phyloP scores from a whole-genome alignment of 2,329 filamentous ascomycete genomes.

The Myriosclerotinia duriaeana region DNA sequence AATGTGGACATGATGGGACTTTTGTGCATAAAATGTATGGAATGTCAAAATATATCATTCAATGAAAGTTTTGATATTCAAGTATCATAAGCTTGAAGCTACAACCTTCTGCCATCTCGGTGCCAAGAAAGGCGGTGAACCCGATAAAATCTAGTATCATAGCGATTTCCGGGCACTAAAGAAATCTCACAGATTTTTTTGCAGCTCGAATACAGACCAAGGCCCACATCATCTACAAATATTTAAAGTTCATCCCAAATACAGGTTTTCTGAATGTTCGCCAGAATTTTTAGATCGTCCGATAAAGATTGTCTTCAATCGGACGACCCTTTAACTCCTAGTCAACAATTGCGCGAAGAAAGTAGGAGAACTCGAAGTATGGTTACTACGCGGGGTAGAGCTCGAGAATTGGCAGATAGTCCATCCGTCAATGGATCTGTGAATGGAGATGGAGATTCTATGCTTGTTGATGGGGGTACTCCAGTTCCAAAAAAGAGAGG shows the following conservation, averaged over 20 bases:
- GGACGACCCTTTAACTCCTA: conserved; percentile 21
- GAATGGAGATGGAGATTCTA: conserved; percentile 24
- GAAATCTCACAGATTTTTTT: conserved; percentile 18
- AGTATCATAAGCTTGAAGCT: background rate
- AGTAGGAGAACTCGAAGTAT: conserved; percentile 26
- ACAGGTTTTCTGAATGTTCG: conserved; percentile 34
- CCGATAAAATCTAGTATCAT: background rate
- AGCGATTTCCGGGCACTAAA: conserved; percentile 14
- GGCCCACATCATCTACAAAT: background rate
- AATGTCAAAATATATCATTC: background rate
- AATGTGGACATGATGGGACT: background rate
- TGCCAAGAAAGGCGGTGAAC: conserved; percentile 7
- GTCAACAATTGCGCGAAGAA: conserved; percentile 22
- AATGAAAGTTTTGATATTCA: background rate
- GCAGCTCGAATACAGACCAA: background rate
- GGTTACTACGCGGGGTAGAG: conserved; percentile 32
- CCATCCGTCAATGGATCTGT: conserved; percentile 9
- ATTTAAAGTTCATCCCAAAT: conserved; percentile 1
- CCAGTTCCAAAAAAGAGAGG: conserved; percentile 26
- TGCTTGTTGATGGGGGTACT: conserved; percentile 21
- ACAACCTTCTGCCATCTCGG: background rate
- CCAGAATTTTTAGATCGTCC: conserved; percentile 32
- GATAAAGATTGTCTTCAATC: conserved; percentile 31
- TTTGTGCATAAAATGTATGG: background rate
- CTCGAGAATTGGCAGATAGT: conserved; percentile 20